Evolutionary conservation across 2,329 filamentous ascomycete species (phyloP), one percentile per base, ranked within the genome.

Genomic region (Tolypocladium cylindrosporum): DNA sequence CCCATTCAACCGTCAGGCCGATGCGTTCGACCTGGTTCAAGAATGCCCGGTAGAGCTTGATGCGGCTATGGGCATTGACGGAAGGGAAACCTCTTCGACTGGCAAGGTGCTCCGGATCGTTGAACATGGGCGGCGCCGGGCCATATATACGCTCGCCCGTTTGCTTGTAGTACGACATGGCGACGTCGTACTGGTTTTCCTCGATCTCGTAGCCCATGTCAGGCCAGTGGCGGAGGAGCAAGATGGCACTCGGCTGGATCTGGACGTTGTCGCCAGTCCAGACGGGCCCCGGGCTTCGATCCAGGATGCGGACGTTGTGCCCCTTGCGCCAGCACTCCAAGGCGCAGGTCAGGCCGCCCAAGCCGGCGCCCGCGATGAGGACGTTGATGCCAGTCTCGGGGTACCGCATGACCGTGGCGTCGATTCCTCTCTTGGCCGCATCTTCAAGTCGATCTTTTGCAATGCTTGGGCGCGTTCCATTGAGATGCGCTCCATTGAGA

Each of bases 291-390:
- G 40, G 14, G 34, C 39, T 60, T 16, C 57, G 54, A 16, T 64
- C 62, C n/a, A 64, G 37, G 16, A 64, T 57, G 1, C 55, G 41
- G 13, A 64, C 60, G 45, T 59, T 55, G 31, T 60, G 60, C 0
- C 62, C 62, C 14, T 62, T 58, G 19, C 62, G 54, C 61, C 60
- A 64, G 42, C 59, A 62, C 50, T 63, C 61, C 13, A 61, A 10
- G 10, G 62, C 62, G 4, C 55, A 39, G 27, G 54, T 56, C 5
- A 64, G 55, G 3, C 62, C 61, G 3, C 52, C 57, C 14, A 59
- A 39, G 11, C 62, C 62, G 21, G 56, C 61, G 21, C 61, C 61
- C 13, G 59, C 60, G 5, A 64, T 59, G 10, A 64, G 42, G 19
- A 61, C 60, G 45, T 54, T 55, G 13, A 60, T 53, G 16, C 57